Base-by-base conservation (phyloP, 768 basidiomycete species). In the Suillus weaverae region DNA sequence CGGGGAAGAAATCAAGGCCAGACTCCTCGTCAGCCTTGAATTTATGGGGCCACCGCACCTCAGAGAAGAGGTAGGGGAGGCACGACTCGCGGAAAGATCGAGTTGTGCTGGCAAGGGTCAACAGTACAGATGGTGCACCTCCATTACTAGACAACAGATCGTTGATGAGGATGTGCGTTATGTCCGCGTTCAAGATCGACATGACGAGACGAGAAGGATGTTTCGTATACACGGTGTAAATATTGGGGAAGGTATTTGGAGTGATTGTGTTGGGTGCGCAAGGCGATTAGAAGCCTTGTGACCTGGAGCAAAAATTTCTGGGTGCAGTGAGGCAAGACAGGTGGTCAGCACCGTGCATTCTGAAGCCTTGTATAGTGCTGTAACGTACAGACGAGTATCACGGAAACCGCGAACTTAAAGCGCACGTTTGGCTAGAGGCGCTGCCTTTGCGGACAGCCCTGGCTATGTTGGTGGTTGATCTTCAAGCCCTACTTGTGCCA, bases 101-200 rank as follows among this genome's bases (percentile, higher is more conserved):
- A 1, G 72, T 70, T 5, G 73, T 71, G 53, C 41, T 61, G 18
- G 75, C 68, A 26, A 76, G 70, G 55, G 50, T 71, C 59, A 72
- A 62, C 26, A 77, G 73, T 3, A 70, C 66, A 0, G 66, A 65
- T 0, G 68, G 64, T 14, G 60, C 2, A 0, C 62, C 38, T 13
- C 36, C 51, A 32, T 69, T 65, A 20, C 36, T 64, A 5, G 65
- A 53, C 22, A 62, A 46, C 46, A 77, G 70, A 13, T 75, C 73
- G 20, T 62, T 61, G 69, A 76, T 73, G 69, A 76, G 69, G 66
- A 76, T 75, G 62, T 75, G 75, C 44, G 74, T 72, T 26, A 76
- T 77, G 69, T 76, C 75, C 30, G 72, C 75, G 73, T 76, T 73
- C 44, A 76, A 68, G 38, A 68, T 64, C 20, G 75, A 74, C 75